Percentiles rank a stretch among this genome's conserved stretches.
These are phyloP conservation scores for Phytophthora cactorum DNA, from an alignment of 352 stramenopile genomes.

Conservation along the genomic window DNA sequence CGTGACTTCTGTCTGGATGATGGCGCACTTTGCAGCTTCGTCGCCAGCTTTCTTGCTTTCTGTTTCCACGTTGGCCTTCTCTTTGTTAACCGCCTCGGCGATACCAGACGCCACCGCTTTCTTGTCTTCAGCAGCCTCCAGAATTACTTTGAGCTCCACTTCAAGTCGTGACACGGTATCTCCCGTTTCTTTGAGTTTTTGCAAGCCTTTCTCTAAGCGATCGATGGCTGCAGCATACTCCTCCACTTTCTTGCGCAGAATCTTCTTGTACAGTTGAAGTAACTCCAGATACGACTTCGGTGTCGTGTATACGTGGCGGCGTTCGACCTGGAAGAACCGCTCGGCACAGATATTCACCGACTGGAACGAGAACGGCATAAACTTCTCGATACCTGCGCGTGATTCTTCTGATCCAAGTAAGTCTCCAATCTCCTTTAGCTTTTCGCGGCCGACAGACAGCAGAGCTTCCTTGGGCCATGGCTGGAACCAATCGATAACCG, in stretches of 20 bases:
- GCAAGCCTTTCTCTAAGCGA: slow-evolving; percentile 91
- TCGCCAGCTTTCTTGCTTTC: slow-evolving; percentile 95
- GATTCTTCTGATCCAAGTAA: slow-evolving; percentile 84
- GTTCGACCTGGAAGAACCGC: slow-evolving; percentile 91
- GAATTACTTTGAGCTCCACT: slow-evolving; percentile 94
- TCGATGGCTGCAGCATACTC: slow-evolving; percentile 91
- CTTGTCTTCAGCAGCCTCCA: slow-evolving; percentile 96
- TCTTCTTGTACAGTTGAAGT: slow-evolving; percentile 95
- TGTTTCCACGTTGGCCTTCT: slow-evolving; percentile 95
- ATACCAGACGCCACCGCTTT: slow-evolving; percentile 94
- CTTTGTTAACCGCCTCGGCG: slow-evolving; percentile 94
- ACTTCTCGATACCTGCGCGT: slow-evolving; percentile 92
- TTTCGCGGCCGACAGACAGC: slow-evolving; percentile 90
- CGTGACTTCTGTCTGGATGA: slow-evolving; percentile 94
- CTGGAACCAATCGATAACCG: slow-evolving; percentile 96
- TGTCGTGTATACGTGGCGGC: slow-evolving; percentile 95
- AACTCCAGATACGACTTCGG: slow-evolving; percentile 96
- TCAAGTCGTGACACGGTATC: slow-evolving; percentile 94
- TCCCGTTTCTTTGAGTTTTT: slow-evolving; percentile 94
- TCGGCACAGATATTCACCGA: slow-evolving; percentile 93
- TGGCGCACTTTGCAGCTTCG: slow-evolving; percentile 92
- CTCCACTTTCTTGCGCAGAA: slow-evolving; percentile 92
- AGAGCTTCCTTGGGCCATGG: slow-evolving; percentile 94
- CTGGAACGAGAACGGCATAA: slow-evolving; percentile 96
- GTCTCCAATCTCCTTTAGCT: slow-evolving; percentile 86